A percentile compares a stretch with the other conserved stretches of the same genome.
phyloP scores from a whole-genome alignment of 202 grass and related monocot genomes.

The Setaria italica region DNA sequence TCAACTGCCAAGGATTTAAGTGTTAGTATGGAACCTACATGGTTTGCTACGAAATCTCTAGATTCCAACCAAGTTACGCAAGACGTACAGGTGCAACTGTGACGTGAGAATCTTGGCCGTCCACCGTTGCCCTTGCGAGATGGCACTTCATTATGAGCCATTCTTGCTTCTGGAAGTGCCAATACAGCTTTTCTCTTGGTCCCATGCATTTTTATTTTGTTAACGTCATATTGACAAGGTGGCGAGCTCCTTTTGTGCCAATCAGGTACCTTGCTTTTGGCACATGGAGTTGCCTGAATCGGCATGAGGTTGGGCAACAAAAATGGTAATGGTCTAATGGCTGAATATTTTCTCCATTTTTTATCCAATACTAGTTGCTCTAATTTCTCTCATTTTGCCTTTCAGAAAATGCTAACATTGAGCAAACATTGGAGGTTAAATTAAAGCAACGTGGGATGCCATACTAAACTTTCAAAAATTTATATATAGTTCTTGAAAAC shows the following conservation, averaged over 20 bases:
- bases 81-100: neutral
- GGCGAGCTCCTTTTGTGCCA: constrained; percentile 18
- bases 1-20: too few species aligned
- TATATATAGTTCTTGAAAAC: neutral
- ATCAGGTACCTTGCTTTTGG: neutral
- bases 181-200: neutral
- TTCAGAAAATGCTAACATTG: neutral
- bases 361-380: neutral
- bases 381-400: neutral
- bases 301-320: neutral
- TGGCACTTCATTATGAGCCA: neutral
- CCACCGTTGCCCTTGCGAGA: neutral
- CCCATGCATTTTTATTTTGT: constrained; percentile 9
- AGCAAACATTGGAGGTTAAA: neutral
- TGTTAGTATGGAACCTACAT: neutral
- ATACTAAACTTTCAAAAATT: neutral
- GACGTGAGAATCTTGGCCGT: constrained; percentile 12
- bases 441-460: too few species aligned
- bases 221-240: constrained; percentile 22
- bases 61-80: neutral
- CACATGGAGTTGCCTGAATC: neutral
- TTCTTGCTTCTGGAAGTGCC: neutral
- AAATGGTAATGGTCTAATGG: neutral
- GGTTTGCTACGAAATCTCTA: neutral
- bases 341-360: neutral